Percentiles rank a stretch among this genome's conserved stretches.
phyloP scores from a whole-genome alignment of 352 stramenopile species.

The Pseudoperonospora humuli region DNA sequence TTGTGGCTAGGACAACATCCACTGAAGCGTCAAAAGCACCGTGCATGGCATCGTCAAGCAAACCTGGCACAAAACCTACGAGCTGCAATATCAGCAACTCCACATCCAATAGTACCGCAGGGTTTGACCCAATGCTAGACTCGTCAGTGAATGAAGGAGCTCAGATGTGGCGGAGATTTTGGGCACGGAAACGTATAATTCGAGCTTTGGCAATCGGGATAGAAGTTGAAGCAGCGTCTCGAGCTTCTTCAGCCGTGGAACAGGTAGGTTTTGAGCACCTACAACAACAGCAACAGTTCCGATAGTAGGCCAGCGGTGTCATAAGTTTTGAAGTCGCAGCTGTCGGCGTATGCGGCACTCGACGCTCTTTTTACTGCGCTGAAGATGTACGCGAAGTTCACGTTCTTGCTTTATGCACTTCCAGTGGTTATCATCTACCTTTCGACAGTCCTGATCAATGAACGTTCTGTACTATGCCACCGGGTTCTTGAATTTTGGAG shows the following conservation, averaged over 20 bases:
- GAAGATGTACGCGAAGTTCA: constrained; percentile 36
- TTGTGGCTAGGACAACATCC: constrained; percentile 36
- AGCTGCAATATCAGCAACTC: constrained; percentile 38
- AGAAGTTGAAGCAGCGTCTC: no score
- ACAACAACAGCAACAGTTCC: no score
- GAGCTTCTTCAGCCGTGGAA: constrained; percentile 18
- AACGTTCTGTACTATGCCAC: constrained; percentile 46
- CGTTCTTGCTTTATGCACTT: constrained; percentile 44
- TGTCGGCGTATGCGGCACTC: constrained; percentile 26
- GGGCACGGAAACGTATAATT: no score
- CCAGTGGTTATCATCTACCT: constrained; percentile 38
- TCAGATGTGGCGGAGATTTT: constrained; percentile 25
- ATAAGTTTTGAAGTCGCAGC: constrained; percentile 15
- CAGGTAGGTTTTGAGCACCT: no score
- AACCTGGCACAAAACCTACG: constrained; percentile 38
- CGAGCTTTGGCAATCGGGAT: no score
- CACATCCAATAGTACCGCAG: constrained; percentile 1
- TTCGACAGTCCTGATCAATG: constrained; percentile 30
- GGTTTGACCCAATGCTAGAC: constrained; percentile 9
- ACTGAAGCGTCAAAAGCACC: constrained; percentile 32
- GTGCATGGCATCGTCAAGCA: constrained; percentile 54
- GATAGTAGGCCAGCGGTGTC: constrained; percentile 22
- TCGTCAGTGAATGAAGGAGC: constrained; percentile 9
- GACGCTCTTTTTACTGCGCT: constrained; percentile 31
- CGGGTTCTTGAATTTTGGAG: constrained; percentile 35